Evolutionary conservation across 169 alveolate genomes (phyloP), one percentile per base, ranked within the genome.

Genomic region (Eimeria necatrix): DNA sequence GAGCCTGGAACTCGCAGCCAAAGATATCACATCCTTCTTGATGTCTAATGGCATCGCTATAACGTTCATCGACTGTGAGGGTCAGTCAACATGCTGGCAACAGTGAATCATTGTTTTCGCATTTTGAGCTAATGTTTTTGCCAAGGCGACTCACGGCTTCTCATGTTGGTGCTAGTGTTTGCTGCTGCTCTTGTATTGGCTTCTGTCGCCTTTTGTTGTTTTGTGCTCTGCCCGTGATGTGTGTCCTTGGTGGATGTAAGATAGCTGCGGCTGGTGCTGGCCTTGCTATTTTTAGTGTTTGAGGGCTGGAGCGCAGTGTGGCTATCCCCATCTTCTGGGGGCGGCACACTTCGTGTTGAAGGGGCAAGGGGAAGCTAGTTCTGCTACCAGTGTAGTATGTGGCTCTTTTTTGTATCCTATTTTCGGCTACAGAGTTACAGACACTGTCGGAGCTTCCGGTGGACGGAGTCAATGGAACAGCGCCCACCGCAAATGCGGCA

Each of bases 11-110:
- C 24, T 93, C 16, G 59, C 70, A 8, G 80, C 89, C 2, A 9
- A 56, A 18, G 93, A 93, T 20, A 14, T 81, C 48, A 12, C 61
- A 51, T 78, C 74, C 48, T 81, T 80, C 51, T 76, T 80, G 53
- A 56, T 26, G 3, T 41, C 74, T 20, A 32, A 26, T 1, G 86
- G 80, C n/a, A 53, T 59, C 16, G 46, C 95, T 16, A 52, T 73
- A 20, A 53, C n/a, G 24, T 80, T 74, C 74, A n/a, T 93, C 16
- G 85, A 68, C 52, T 32, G 84, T 12, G 51, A 78, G 12, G 95
- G 95, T 91, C 14, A 8, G 74, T 41, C 46, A 48, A n/a, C 32
- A 49, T 41, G 14, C 20, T 10, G 14, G 60, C 16, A 26, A 60
- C 4, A n/a, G n/a, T 32, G 41, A 32, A 32, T 32, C 2, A 2